Conservation (phyloP, 768 basidiomycete species). For the Mycena latifolia region DNA sequence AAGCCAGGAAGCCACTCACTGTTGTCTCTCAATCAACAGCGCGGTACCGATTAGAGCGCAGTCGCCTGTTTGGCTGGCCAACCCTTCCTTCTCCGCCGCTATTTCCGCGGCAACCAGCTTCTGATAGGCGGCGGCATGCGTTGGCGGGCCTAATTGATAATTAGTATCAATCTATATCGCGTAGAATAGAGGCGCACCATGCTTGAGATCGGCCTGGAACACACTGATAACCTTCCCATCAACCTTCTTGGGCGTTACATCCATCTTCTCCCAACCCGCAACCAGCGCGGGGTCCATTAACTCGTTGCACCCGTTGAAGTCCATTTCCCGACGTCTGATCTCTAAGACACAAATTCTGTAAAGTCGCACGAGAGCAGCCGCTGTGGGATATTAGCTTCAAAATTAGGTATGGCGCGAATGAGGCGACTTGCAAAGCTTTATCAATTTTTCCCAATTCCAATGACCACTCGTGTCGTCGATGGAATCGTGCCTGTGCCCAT, state of each 20-base stretch:
- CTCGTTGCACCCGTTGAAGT: conserved; percentile 1
- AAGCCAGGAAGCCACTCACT: neutral
- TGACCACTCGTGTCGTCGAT: conserved; percentile 19
- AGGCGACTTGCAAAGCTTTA: neutral
- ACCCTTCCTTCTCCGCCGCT: neutral
- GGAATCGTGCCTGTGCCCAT: conserved; percentile 34
- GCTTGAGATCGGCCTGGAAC: conserved; percentile 5
- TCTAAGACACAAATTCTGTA: neutral
- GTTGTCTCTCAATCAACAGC: neutral
- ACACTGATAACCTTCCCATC: conserved; percentile 11
- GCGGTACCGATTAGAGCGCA: neutral
- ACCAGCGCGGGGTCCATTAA: neutral
- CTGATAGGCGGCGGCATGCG: conserved; percentile 14
- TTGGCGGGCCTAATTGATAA: conserved; percentile 14
- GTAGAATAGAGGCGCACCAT: neutral
- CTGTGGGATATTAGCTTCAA: neutral
- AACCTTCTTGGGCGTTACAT: neutral
- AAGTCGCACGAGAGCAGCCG: neutral
- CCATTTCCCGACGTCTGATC: neutral
- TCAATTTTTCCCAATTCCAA: conserved; percentile 34
- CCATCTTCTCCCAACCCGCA: neutral
- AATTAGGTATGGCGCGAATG: accelerated
- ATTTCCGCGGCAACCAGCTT: conserved; percentile 7
- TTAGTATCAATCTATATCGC: too few relatives aligned
- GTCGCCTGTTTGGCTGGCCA: neutral